Evolutionary conservation across 768 basidiomycete genomes (phyloP), one percentile per base, ranked within the genome.

Genomic region (Chalciporus pseudorubinellus): DNA sequence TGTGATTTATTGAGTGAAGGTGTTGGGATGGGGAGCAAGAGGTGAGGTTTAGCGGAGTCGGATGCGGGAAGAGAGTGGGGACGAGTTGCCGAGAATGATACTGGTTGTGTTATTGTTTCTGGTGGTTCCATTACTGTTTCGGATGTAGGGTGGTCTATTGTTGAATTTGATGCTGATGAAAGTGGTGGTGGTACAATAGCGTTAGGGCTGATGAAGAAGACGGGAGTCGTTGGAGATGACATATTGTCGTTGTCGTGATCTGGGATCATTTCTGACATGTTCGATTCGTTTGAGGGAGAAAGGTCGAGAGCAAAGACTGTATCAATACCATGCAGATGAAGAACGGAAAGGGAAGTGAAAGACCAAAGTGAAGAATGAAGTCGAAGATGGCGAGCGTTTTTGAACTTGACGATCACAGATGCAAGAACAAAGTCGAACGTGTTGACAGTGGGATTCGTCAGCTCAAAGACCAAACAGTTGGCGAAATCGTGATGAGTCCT

Each of bases 1-100:
- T 75, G 74, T 4, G 74, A 73, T 46, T 63, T 71, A 52, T 71
- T 71, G 20, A 67, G 59, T 12, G 70, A 69, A 5, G 64, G 65
- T 2, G 70, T 64, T 18, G 77, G 73, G 44, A 76, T 66, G 24
- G 79, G 77, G 16, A 76, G 74, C n/a, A 78, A 58, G 42, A 73
- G 69, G 39, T 71, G 74, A 12, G 62, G 21, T 16, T 53, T 41
- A 7, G 48, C 6, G 44, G 24, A 5, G 16, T 66, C 62, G 28
- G 54, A 28, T n/a, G 52, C 39, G 31, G 39, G 56, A 53, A 56
- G 58, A 14, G 62, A 66, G 4, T 59, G 21, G 6, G 60, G 62
- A 39, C 60, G 39, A 19, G 62, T 63, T 50, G 56, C 12, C 18
- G 52, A 55, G 22, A 50, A 46, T 40, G 55, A 31, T 19, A 57